Conservation (phyloP, 495 filamentous ascomycete genomes). For the Lindgomyces ingoldianus region DNA sequence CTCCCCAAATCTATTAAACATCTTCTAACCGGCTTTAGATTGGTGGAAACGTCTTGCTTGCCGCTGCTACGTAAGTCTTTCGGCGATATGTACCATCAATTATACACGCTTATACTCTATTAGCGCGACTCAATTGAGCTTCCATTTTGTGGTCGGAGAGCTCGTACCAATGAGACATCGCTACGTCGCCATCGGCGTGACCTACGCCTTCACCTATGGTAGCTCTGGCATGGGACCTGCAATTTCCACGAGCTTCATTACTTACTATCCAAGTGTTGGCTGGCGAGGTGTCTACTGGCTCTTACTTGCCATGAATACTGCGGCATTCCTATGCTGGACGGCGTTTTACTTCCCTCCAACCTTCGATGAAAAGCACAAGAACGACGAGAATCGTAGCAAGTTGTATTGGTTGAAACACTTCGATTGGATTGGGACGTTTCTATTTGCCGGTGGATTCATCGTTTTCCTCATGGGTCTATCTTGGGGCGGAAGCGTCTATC, state of each 20-base stretch:
- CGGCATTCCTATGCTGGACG: slow-evolving; percentile 5
- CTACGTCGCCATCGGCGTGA: not conserved
- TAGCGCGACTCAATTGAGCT: slow-evolving; percentile 1
- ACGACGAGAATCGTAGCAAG: slow-evolving; percentile 11
- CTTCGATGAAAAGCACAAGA: slow-evolving; percentile 12
- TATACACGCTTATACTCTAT: not conserved
- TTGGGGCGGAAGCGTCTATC: slow-evolving; percentile 13
- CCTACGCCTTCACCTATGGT: not conserved
- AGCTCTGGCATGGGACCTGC: not conserved
- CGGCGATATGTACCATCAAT: not conserved
- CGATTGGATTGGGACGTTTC: slow-evolving; percentile 14
- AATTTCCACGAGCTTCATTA: not conserved
- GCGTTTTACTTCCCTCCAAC: slow-evolving; percentile 29
- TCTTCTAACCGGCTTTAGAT: slow-evolving; percentile 26
- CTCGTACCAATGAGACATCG: not conserved
- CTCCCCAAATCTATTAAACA: slow-evolving; percentile 19
- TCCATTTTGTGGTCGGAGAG: not conserved
- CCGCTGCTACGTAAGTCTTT: not conserved
- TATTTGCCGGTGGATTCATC: slow-evolving; percentile 10
- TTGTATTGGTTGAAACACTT: slow-evolving; percentile 13
- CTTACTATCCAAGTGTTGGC: slow-evolving; percentile 3
- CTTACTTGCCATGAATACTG: slow-evolving; percentile 11
- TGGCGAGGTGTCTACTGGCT: slow-evolving; percentile 10
- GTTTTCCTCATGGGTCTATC: slow-evolving; percentile 22
- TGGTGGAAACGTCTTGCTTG: not conserved